phyloP scores from a whole-genome alignment of 805 yeast genomes.

The Ogataea methylovora region DNA sequence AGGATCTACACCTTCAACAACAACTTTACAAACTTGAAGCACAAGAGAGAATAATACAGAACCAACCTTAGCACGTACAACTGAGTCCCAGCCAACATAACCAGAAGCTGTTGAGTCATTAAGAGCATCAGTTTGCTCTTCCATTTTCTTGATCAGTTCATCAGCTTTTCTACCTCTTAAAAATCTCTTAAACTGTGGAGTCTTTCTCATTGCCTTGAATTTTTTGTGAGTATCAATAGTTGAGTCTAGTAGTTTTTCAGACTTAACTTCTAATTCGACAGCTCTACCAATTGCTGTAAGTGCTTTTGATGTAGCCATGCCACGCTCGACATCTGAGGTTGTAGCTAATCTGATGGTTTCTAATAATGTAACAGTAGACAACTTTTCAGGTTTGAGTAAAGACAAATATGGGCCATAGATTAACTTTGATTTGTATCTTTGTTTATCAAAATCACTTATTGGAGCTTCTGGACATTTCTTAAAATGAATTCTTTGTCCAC shows the following conservation, averaged over 20 bases:
- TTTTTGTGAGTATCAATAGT: conserved; percentile 52
- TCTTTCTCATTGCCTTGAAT: conserved; percentile 39
- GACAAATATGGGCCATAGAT: conserved; percentile 72
- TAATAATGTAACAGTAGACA: conserved; percentile 77
- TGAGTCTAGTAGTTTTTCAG: conserved; percentile 53
- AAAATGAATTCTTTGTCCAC: neutral
- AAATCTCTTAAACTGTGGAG: conserved; percentile 32
- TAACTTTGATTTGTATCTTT: conserved; percentile 28
- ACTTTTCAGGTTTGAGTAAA: conserved; percentile 68
- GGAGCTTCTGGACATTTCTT: neutral
- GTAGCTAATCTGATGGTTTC: conserved; percentile 71
- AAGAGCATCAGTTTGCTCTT: neutral
- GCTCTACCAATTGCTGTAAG: conserved; percentile 78
- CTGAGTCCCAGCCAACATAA: conserved; percentile 21
- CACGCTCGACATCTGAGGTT: conserved; percentile 69
- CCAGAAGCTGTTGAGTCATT: conserved; percentile 9
- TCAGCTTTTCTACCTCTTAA: conserved; percentile 26
- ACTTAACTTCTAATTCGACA: conserved; percentile 74
- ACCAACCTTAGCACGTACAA: conserved; percentile 60
- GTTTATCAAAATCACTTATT: conserved; percentile 7
- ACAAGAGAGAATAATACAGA: conserved; percentile 68
- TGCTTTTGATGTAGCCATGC: conserved; percentile 78
- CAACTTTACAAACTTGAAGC: conserved; percentile 75
- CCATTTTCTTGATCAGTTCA: conserved; percentile 13
- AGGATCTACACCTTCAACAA: conserved; percentile 78